Base-by-base conservation (phyloP, 1,139 yeast species). In the Geotrichum aggregatum region DNA sequence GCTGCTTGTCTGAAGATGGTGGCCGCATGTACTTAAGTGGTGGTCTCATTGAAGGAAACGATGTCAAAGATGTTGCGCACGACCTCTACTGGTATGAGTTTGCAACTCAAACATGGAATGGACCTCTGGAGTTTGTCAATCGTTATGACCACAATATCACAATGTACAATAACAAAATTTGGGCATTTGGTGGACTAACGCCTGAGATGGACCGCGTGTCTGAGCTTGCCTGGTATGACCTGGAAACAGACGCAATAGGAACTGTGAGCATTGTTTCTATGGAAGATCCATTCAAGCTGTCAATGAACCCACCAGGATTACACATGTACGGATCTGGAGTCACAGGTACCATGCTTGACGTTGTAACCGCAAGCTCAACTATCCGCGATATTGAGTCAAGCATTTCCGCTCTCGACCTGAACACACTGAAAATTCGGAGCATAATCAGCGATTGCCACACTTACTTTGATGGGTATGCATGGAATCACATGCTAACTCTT, bases 131-230 rank as follows among this genome's bases (percentile, higher is more conserved):
- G 42, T 81, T 80, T 67, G 78, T 76, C 7, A 65, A 73, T 14
- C 63, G 85, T 31, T 80, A 78, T 60, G 83, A 79, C 59, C 86
- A 81, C 58, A 71, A 66, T 34, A 74, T 80, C 11, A 66, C 76
- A 3, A 71, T 72, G 51, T 67, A 71, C 56, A 72, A 73, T 44
- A 74, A 74, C 58, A 76, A 77, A 60, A 67, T 81, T 7, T 81
- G 76, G 73, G 73, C 83, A 2, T 79, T 81, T 67, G 84, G 85
- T 7, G 86, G 86, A 0, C 65, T 80, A 47, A 77, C 79, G 24
- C 71, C 71, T 42, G 78, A 78, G 43, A 79, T 79, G 83, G 80
- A 75, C 52, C 78, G 78, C 58, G 78, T 77, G 8, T 70, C 62
- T 55, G 76, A 63, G 53, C 71, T 60, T 50, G 73, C 66, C 44